Percentiles rank a stretch among this genome's conserved stretches.
Conservation (phyloP, 2,329 filamentous ascomycete species). For the Trichoderma sp. region DNA sequence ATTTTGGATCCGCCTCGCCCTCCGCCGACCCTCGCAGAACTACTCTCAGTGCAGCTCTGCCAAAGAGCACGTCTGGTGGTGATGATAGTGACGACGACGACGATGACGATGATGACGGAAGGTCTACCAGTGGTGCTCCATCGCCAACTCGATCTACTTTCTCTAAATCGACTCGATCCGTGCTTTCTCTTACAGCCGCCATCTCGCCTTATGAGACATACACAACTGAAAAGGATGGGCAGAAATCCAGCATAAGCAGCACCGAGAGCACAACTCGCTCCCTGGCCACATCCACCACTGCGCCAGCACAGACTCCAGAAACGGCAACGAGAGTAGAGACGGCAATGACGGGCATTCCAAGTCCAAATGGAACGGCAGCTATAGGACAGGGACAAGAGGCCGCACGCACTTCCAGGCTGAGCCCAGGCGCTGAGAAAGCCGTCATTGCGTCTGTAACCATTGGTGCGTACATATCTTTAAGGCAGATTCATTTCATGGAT, state of each 20-base stretch:
- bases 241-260: not conserved
- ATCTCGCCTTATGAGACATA: not conserved
- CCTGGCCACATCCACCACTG: not conserved
- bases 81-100: not conserved
- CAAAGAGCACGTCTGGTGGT: not conserved
- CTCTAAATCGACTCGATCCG: not conserved
- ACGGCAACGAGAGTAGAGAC: not conserved
- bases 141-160: not conserved
- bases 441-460: conserved; percentile 24
- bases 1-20: not conserved
- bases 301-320: not conserved
- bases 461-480: conserved; percentile 19
- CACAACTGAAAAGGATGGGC: not conserved
- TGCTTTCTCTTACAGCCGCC: not conserved
- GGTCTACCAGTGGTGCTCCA: not conserved
- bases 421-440: conserved; percentile 19
- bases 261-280: not conserved
- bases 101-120: not conserved
- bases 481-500: not conserved
- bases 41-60: not conserved
- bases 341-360: not conserved
- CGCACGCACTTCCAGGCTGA: not conserved
- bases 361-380: not conserved
- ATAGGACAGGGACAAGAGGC: not conserved
- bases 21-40: not conserved